Base-by-base conservation (phyloP, 1,284 basidiomycete genomes). In the Moesziomyces globuligerus region DNA sequence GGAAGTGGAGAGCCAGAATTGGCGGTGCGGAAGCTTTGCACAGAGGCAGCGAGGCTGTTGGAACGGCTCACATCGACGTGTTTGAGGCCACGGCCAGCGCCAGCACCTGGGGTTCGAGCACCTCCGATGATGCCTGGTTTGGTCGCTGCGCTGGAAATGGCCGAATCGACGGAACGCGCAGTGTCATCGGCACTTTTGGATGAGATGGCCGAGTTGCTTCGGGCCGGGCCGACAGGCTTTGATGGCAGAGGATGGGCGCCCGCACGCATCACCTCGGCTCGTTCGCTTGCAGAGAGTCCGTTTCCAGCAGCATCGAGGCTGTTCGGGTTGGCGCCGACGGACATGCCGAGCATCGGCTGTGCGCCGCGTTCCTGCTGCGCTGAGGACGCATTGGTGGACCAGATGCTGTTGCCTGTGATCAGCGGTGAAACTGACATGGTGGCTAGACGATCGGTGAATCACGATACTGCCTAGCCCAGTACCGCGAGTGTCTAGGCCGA, bases 381-480 rank as follows among this genome's bases (percentile, higher is more conserved):
- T 18, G 53, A 47, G 20, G 53, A 21, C 5, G 54, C 50, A 26
- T 37, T 51, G 20, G 52, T 61, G 21, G 68, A 71, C 68, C 68
- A 71, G 39, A 71, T 71, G 53, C 68, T 66, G 36, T 71, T 65
- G 46, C 56, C 67, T 11, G 68, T 38, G 6, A 71, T 46, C 18
- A 71, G 61, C 3, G 68, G 68, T 3, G 68, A 71, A 26, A 65
- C 61, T 32, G 68, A 71, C 68, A 71, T 70, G 40, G 25, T 38
- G 29, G 17, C 9, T 15, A 32, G 29, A 32, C 13, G 29, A 32
- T 32, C 3, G 13, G 29, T 15, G 13, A 6, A 11, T 32, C 13
- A 5, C 29, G n/a, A n/a, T n/a, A n/a, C n/a, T n/a, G n/a, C n/a
- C n/a, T n/a, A n/a, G n/a, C n/a, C n/a, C n/a, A n/a, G n/a, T n/a